phyloP scores from a whole-genome alignment of 1,284 basidiomycete genomes.

The Microbotryum lychnidis-dioicae region DNA sequence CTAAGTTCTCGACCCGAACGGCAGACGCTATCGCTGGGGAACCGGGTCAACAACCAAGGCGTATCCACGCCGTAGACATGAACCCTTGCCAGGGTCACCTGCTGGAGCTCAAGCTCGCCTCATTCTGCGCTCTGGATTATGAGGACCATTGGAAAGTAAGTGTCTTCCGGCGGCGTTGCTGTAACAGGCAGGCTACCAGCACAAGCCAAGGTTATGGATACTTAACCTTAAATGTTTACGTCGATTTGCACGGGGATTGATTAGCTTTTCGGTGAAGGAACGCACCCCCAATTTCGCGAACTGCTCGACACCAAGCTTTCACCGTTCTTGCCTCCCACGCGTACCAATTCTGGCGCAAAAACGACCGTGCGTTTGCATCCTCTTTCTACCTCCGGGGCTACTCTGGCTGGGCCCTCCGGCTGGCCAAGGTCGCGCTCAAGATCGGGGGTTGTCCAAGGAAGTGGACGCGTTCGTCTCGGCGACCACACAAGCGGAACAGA shows the following conservation, averaged over 20 bases:
- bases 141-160: slow-evolving; percentile 55
- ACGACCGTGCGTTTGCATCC: slow-evolving; percentile 55
- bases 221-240: not conserved
- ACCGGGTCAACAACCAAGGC: slow-evolving; percentile 46
- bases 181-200: no score
- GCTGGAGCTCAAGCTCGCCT: slow-evolving; percentile 68
- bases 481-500: slow-evolving; percentile 54
- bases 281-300: slow-evolving; percentile 54
- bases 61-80: slow-evolving; percentile 42
- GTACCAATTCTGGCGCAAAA: slow-evolving; percentile 66
- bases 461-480: slow-evolving; percentile 55
- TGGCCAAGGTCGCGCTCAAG: slow-evolving; percentile 56
- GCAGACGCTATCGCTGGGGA: slow-evolving; percentile 1
- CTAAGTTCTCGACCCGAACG: no score
- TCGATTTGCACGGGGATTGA: not conserved
- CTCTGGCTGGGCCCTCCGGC: slow-evolving; percentile 60
- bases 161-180: no score
- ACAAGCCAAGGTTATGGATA: not conserved
- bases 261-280: slow-evolving; percentile 60
- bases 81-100: slow-evolving; percentile 58
- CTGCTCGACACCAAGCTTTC: slow-evolving; percentile 61
- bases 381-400: slow-evolving; percentile 70
- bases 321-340: slow-evolving; percentile 61
- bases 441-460: slow-evolving; percentile 55
- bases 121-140: slow-evolving; percentile 55